A percentile compares a stretch with the other conserved stretches of the same genome.
These are phyloP conservation scores for Solanum hybrid DNA, from an alignment of 305 asterid genomes.

Conservation along the genomic window DNA sequence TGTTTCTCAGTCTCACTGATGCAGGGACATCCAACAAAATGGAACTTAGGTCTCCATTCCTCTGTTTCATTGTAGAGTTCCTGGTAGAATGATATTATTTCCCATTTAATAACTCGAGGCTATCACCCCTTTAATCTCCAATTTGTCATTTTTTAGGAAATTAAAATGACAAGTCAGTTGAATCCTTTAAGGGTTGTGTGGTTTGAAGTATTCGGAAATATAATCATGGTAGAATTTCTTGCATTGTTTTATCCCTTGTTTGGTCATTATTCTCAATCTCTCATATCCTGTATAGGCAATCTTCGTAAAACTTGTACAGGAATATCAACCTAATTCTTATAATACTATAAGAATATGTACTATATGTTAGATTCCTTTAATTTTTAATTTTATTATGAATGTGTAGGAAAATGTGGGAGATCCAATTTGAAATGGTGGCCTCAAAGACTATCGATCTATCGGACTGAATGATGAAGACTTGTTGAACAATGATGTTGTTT, in stretches of 20 bases:
- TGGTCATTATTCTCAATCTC: background rate
- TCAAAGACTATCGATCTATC: background rate
- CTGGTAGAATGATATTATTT: background rate
- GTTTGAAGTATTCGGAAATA: background rate
- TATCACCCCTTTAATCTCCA: background rate
- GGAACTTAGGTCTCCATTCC: background rate
- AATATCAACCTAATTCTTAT: background rate
- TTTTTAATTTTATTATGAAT: background rate
- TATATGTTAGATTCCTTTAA: background rate
- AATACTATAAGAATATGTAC: background rate
- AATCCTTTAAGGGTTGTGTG: background rate
- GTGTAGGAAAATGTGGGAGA: background rate
- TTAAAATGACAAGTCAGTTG: background rate
- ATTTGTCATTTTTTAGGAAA: background rate
- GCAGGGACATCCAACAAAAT: background rate
- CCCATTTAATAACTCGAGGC: background rate
- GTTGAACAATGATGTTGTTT: background rate
- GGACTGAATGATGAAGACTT: background rate
- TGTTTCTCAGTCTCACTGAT: background rate
- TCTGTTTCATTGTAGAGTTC: background rate
- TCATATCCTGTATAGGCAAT: background rate
- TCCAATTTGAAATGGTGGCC: background rate
- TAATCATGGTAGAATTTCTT: background rate
- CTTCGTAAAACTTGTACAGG: background rate
- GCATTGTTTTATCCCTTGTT: background rate